Evolutionary conservation across 139 green algal species (phyloP), one percentile per base, ranked within the genome.

Genomic region (Nannochloris sp.): DNA sequence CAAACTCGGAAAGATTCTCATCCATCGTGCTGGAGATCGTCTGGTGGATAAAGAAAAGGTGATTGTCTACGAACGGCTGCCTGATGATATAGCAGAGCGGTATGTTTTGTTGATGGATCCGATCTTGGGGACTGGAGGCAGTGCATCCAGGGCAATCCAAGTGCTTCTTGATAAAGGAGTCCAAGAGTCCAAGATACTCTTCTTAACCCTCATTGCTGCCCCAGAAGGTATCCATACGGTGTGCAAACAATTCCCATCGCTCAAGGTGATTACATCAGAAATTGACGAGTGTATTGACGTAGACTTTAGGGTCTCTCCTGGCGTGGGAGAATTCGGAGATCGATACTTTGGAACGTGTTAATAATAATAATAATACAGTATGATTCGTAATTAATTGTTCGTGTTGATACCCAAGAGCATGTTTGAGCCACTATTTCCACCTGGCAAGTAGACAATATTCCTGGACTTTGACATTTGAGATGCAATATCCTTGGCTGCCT

Each of bases 1-100:
- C 79, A 96, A 96, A 77, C 92, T 99, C 29, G 93, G 93, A 62
- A 99, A 99, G 78, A 96, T 99, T 43, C 80, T 99, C 37, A 84
- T 99, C 49, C 83, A 91, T 68, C 73, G 82, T 53, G 49, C 72
- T 11, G 70, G 76, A 9, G 70, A 80, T 44, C 30, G 61, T 8
- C 37, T 77, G 13, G 61, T 83, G 61, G 66, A 55, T 3, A 10
- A 37, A 20, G 60, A 84, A 53, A 67, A 79, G 62, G 82, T 89
- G 72, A 73, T 95, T 25, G 85, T 96, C 20, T 98, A 97, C 71
- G 89, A 97, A 78, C 96, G 95, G 79, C 83, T 98, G n/a, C 92
- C 92, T 1, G 60, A 48, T 6, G 92, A 98, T 84, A 96, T 98
- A 56, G 77, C 83, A 4, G 66, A 95, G 36, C 77, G 92, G 12